These are phyloP conservation scores for Furcasterigmium furcatum DNA, from an alignment of 2,329 filamentous ascomycete genomes.

Conservation along the genomic window DNA sequence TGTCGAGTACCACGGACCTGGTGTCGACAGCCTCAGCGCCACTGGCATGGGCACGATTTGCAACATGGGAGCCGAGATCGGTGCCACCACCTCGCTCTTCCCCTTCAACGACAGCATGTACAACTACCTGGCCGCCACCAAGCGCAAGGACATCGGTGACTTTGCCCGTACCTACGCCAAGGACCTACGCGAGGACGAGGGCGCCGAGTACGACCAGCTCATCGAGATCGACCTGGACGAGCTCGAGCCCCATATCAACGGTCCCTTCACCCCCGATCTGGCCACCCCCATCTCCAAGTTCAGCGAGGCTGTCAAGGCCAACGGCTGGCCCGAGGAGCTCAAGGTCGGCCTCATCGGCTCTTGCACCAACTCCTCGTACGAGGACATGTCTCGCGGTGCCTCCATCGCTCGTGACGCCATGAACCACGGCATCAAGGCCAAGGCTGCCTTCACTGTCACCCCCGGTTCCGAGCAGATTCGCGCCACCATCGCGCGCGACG, in stretches of 20 bases:
- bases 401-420: constrained; percentile 90
- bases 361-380: constrained; percentile 87
- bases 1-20: constrained; percentile 72
- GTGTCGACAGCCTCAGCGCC: constrained; percentile 69
- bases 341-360: constrained; percentile 97
- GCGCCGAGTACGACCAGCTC: constrained; percentile 91
- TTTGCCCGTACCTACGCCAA: constrained; percentile 81
- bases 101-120: constrained; percentile 98
- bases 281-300: constrained; percentile 98
- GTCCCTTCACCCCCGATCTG: constrained; percentile 97
- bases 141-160: constrained; percentile 86
- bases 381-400: constrained; percentile 91
- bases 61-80: constrained; percentile 72
- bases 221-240: constrained; percentile 94
- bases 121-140: constrained; percentile 90
- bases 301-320: constrained; percentile 87
- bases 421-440: constrained; percentile 89
- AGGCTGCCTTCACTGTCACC: constrained; percentile 90
- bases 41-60: constrained; percentile 86
- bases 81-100: constrained; percentile 91
- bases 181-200: constrained; percentile 83
- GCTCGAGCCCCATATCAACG: constrained; percentile 98
- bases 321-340: constrained; percentile 94
- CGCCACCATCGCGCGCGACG: constrained; percentile 86
- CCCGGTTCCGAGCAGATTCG: constrained; percentile 97